phyloP scores from a whole-genome alignment of 1,139 yeast species.

The Petasospora fabianii region DNA sequence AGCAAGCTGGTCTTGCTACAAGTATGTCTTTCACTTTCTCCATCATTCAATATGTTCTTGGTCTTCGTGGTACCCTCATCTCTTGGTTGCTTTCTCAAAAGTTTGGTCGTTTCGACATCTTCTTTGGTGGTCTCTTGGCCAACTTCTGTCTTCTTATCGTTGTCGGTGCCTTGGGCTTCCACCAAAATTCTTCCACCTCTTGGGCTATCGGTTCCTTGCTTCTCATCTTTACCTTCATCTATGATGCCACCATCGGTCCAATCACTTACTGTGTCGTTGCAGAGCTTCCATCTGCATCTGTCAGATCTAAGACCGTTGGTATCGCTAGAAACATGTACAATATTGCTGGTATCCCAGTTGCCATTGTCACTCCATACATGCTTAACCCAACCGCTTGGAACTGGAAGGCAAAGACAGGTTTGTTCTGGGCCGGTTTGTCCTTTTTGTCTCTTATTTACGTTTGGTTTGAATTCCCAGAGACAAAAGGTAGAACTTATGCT shows the following conservation, averaged over 20 bases:
- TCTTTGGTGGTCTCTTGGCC: conserved; percentile 31
- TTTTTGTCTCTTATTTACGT: conserved; percentile 37
- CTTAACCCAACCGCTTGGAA: conserved; percentile 45
- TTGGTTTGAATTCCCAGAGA: conserved; percentile 41
- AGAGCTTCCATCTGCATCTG: conserved; percentile 37
- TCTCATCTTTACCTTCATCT: conserved; percentile 34
- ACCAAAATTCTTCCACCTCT: conserved; percentile 21
- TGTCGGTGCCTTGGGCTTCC: conserved; percentile 34
- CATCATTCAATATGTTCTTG: conserved; percentile 32
- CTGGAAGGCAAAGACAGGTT: conserved; percentile 39
- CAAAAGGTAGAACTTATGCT: conserved; percentile 40
- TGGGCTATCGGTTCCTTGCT: conserved; percentile 30
- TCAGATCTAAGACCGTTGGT: conserved; percentile 39
- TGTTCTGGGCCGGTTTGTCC: conserved; percentile 25
- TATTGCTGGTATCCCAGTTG: conserved; percentile 33
- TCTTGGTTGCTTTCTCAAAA: conserved; percentile 30
- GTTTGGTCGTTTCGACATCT: conserved; percentile 32
- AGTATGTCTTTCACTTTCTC: conserved; percentile 31
- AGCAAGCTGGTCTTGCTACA: conserved; percentile 34
- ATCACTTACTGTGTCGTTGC: conserved; percentile 39
- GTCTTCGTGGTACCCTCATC: conserved; percentile 31
- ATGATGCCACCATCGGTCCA: conserved; percentile 34
- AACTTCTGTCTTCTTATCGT: conserved; percentile 28
- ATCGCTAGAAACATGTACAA: conserved; percentile 34
- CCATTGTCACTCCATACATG: conserved; percentile 39